phyloP scores from a whole-genome alignment of 2,329 filamentous ascomycete species.

The Biscogniauxia mediterranea region DNA sequence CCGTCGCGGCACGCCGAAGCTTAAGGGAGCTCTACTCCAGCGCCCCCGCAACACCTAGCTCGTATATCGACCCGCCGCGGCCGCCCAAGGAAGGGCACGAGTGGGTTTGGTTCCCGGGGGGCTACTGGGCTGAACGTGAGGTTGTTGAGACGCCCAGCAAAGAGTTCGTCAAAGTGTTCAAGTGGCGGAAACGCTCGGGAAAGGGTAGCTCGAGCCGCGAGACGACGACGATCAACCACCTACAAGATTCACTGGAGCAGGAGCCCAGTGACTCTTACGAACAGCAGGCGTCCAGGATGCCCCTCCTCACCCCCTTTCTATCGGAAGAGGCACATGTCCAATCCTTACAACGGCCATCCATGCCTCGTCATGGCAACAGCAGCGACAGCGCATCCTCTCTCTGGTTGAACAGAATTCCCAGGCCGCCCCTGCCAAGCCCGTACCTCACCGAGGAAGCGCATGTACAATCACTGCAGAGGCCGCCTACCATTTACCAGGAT shows the following conservation, averaged over 20 bases:
- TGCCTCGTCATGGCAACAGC: background rate
- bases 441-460: conserved; percentile 25
- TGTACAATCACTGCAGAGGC: conserved; percentile 21
- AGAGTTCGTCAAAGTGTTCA: conserved; percentile 37
- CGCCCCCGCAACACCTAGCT: conserved; percentile 8
- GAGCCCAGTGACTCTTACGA: conserved; percentile 7
- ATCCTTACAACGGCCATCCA: background rate
- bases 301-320: conserved; percentile 20
- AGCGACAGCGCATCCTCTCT: background rate
- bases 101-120: conserved; percentile 63
- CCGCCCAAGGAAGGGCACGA: conserved; percentile 53
- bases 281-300: background rate
- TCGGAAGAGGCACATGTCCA: background rate
- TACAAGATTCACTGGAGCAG: conserved; percentile 16
- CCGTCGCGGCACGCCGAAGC: conserved; percentile 10
- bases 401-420: background rate
- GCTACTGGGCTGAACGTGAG: conserved; percentile 62
- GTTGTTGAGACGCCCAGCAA: conserved; percentile 28
- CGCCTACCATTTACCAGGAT: conserved; percentile 17
- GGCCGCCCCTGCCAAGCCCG: conserved; percentile 6
- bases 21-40: conserved; percentile 16
- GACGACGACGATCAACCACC: background rate
- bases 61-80: conserved; percentile 51
- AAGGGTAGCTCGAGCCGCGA: conserved; percentile 26
- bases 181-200: conserved; percentile 39